Evolutionary conservation across 345 rosid genomes (phyloP).

Genomic region (Ceriops zippeliana): DNA sequence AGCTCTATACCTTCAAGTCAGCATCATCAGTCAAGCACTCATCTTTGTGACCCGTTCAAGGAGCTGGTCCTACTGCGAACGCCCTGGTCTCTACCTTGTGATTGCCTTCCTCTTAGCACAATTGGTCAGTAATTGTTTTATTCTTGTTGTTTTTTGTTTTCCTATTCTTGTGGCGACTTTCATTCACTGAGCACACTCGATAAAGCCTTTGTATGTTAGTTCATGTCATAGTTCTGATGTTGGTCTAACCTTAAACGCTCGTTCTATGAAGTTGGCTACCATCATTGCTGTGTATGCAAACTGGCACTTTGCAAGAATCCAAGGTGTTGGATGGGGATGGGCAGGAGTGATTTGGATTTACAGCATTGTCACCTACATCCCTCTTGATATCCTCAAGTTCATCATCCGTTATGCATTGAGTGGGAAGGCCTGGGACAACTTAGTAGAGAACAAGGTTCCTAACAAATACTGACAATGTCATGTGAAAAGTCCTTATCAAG

Average conservation of each 20-base stretch:
- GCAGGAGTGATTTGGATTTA: conserved; percentile 68
- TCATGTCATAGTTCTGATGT: neutral
- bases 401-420: conserved; percentile 52
- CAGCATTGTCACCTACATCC: conserved; percentile 56
- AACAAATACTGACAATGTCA: neutral
- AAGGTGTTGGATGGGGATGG: conserved; percentile 85
- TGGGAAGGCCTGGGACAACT: conserved; percentile 65
- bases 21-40: conserved; percentile 84
- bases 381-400: conserved; percentile 76
- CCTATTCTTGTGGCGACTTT: too few species aligned
- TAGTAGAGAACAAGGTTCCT: conserved; percentile 47
- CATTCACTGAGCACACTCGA: too few species aligned
- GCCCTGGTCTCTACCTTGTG: conserved; percentile 55
- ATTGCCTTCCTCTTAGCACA: conserved; percentile 65
- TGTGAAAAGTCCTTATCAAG: neutral
- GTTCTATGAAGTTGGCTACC: conserved; percentile 51
- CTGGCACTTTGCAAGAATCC: conserved; percentile 64
- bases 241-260: neutral
- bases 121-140: conserved; percentile 36
- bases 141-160: neutral
- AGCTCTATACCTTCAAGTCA: conserved; percentile 83
- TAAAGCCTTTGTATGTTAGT: too few species aligned
- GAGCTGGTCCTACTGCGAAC: conserved; percentile 69
- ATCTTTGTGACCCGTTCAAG: conserved; percentile 81
- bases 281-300: conserved; percentile 57